Conservation (phyloP, 2,329 filamentous ascomycete species). For the Aspergillus fumigatus region DNA sequence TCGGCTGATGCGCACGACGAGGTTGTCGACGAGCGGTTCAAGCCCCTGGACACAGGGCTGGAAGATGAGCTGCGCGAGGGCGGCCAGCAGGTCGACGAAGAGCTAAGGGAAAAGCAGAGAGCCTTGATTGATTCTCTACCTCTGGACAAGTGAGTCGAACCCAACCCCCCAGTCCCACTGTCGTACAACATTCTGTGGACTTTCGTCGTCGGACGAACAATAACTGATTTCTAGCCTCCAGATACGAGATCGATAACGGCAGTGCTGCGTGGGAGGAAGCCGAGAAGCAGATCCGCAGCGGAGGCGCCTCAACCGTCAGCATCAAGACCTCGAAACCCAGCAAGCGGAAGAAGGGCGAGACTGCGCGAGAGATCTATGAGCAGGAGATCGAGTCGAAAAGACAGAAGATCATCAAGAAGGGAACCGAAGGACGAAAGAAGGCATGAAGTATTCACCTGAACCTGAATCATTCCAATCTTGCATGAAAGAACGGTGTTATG, state of each 20-base stretch:
- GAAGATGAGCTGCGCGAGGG: slow-evolving; percentile 82
- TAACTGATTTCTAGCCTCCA: slow-evolving; percentile 38
- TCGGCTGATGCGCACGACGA: slow-evolving; percentile 66
- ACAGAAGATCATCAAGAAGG: slow-evolving; percentile 43
- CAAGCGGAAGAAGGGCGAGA: slow-evolving; percentile 68
- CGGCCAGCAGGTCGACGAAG: slow-evolving; percentile 68
- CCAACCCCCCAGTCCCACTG: neutral
- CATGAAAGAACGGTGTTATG: slow-evolving; percentile 1
- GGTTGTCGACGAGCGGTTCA: slow-evolving; percentile 60
- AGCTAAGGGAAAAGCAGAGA: slow-evolving; percentile 73
- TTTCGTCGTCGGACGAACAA: slow-evolving; percentile 26
- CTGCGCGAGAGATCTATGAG: slow-evolving; percentile 47
- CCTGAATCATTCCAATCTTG: neutral
- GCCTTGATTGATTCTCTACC: slow-evolving; percentile 87
- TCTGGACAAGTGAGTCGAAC: slow-evolving; percentile 67
- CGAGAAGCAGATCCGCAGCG: slow-evolving; percentile 67
- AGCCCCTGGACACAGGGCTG: slow-evolving; percentile 65
- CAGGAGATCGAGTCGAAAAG: slow-evolving; percentile 40
- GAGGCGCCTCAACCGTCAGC: slow-evolving; percentile 59
- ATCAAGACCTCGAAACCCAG: slow-evolving; percentile 67
- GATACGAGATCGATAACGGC: slow-evolving; percentile 46
- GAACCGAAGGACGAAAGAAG: slow-evolving; percentile 39
- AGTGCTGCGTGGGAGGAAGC: slow-evolving; percentile 53
- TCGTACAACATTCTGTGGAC: neutral
- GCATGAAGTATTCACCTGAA: neutral